Evolutionary conservation across 192 early-diverging fungal genomes (phyloP).

Genomic region (Pilaira anomala): DNA sequence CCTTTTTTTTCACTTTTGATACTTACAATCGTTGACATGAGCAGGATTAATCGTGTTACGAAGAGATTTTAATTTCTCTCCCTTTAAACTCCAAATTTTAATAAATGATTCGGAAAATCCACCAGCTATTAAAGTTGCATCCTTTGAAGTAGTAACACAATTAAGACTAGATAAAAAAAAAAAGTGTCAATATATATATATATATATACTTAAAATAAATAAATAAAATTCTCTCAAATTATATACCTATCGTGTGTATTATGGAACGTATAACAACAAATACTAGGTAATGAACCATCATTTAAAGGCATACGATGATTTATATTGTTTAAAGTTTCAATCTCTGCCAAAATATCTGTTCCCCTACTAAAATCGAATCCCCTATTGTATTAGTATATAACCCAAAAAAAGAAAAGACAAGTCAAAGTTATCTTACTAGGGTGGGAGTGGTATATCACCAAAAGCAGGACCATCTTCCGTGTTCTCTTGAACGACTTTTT

Average conservation of each 20-base stretch:
- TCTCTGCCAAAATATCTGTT: slow-evolving; percentile 72
- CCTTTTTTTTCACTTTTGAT: background rate
- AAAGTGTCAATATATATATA: background rate
- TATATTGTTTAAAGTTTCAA: slow-evolving; percentile 74
- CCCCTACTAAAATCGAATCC: slow-evolving; percentile 56
- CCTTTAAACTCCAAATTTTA: slow-evolving; percentile 88
- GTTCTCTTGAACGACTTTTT: slow-evolving; percentile 60
- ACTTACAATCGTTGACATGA: slow-evolving; percentile 51
- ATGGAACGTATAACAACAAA: slow-evolving; percentile 95
- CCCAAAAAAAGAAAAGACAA: background rate
- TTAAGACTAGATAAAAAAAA: slow-evolving; percentile 56
- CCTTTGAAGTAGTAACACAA: slow-evolving; percentile 80
- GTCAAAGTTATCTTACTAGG: slow-evolving; percentile 51
- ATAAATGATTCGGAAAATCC: slow-evolving; percentile 96
- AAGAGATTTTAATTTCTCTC: slow-evolving; percentile 66
- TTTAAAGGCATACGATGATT: slow-evolving; percentile 70
- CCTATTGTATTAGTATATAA: no score
- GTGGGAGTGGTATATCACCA: slow-evolving; percentile 68
- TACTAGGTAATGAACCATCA: slow-evolving; percentile 70
- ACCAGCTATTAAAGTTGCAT: slow-evolving; percentile 75
- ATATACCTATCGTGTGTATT: slow-evolving; percentile 75
- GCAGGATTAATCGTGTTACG: slow-evolving; percentile 57
- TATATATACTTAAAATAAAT: background rate
- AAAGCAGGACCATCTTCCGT: slow-evolving; percentile 55
- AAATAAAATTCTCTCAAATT: slow-evolving; percentile 1